Conservation (phyloP, 1,284 basidiomycete species). For the Ustilago curta region DNA sequence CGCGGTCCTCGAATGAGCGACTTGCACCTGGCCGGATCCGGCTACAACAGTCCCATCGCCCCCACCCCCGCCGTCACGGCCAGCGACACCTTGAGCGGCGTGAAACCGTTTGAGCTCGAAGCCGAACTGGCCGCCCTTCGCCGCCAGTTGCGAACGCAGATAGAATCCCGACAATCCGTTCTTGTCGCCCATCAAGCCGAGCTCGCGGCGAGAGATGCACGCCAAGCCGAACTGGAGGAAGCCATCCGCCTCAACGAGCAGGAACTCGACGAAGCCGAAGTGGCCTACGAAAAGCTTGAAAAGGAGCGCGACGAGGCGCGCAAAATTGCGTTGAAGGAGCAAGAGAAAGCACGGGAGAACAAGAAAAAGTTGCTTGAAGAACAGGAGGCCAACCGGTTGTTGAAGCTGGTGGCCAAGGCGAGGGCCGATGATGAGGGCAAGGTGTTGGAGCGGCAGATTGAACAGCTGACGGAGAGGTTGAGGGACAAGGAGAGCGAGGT, state of each 20-base stretch:
- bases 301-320: slow-evolving; percentile 53
- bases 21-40: slow-evolving; percentile 11
- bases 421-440: slow-evolving; percentile 34
- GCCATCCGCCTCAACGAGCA: slow-evolving; percentile 43
- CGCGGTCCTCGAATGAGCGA: slow-evolving; percentile 62
- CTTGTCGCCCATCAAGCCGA: slow-evolving; percentile 29
- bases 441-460: slow-evolving; percentile 31
- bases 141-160: slow-evolving; percentile 41
- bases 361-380: slow-evolving; percentile 33
- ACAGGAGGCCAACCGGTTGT: slow-evolving; percentile 47
- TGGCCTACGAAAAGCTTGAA: slow-evolving; percentile 43
- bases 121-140: slow-evolving; percentile 55
- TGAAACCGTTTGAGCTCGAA: slow-evolving; percentile 58
- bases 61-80: background rate
- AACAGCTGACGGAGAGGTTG: slow-evolving; percentile 33
- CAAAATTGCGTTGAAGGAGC: slow-evolving; percentile 40
- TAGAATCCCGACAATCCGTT: slow-evolving; percentile 33
- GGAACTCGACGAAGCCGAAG: slow-evolving; percentile 51
- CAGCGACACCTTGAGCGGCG: slow-evolving; percentile 15
- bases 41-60: slow-evolving; percentile 22
- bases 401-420: slow-evolving; percentile 47
- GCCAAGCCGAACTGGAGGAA: slow-evolving; percentile 40
- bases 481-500: slow-evolving; percentile 25
- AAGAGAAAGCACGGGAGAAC: slow-evolving; percentile 44
- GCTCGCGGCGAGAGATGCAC: slow-evolving; percentile 31